A percentile compares a stretch with the other conserved stretches of the same genome.
Conservation (phyloP, 345 rosid genomes). For the Rhodamnia argentea region DNA sequence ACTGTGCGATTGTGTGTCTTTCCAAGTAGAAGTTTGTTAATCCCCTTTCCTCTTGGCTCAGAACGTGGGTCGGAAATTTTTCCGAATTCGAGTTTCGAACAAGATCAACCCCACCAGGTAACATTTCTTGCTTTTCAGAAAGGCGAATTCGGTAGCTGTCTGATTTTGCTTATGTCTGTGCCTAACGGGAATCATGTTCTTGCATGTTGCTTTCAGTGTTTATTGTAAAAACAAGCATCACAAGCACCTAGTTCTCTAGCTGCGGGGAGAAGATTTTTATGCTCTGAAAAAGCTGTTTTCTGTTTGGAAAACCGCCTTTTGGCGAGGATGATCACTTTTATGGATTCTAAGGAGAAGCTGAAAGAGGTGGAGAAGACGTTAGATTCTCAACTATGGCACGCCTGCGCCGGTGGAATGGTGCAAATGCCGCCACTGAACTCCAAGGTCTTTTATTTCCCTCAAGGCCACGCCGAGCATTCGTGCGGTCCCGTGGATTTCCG, state of each 20-base stretch:
- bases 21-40: slow-evolving; percentile 3
- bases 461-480: slow-evolving; percentile 71
- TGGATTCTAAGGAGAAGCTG: slow-evolving; percentile 51
- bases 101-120: background rate
- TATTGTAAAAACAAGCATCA: background rate
- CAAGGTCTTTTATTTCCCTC: slow-evolving; percentile 60
- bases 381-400: slow-evolving; percentile 75
- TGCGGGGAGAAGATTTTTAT: background rate
- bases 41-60: background rate
- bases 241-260: background rate
- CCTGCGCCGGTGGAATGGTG: slow-evolving; percentile 83
- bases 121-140: background rate
- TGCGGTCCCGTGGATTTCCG: slow-evolving; percentile 40
- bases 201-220: background rate
- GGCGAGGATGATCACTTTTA: slow-evolving; percentile 49
- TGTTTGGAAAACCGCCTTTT: background rate
- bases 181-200: background rate
- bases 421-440: slow-evolving; percentile 50
- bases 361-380: slow-evolving; percentile 46
- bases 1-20: slow-evolving; percentile 1
- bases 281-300: background rate
- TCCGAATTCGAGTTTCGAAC: background rate
- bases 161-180: background rate
- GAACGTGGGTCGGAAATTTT: background rate
- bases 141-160: background rate